phyloP scores from a whole-genome alignment of 441 rosid genomes.

The Mallotus japonicus region DNA sequence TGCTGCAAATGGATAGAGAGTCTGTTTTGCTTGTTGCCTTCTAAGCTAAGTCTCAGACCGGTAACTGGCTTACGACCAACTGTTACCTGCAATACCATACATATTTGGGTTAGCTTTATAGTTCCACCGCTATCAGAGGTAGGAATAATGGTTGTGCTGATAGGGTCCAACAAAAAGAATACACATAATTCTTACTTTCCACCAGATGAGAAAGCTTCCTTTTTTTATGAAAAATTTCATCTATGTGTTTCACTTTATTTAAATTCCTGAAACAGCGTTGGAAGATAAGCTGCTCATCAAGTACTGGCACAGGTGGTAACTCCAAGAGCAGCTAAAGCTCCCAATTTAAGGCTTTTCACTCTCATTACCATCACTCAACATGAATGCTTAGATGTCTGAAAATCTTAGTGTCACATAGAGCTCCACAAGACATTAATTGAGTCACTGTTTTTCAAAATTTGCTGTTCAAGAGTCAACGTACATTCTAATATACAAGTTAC shows the following conservation, averaged over 20 bases:
- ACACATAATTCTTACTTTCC: background rate
- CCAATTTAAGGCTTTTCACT: background rate
- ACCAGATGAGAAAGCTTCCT: background rate
- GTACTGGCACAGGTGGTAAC: background rate
- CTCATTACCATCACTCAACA: background rate
- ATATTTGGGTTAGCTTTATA: conserved; percentile 9
- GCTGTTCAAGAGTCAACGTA: too few species aligned
- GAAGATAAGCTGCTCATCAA: background rate
- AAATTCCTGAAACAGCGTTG: conserved; percentile 2
- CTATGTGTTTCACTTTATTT: background rate
- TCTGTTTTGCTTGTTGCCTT: conserved; percentile 60
- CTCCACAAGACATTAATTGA: background rate
- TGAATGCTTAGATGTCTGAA: background rate
- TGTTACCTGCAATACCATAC: conserved; percentile 43
- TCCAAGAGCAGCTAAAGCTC: background rate
- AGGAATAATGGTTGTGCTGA: background rate
- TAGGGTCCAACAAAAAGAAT: background rate
- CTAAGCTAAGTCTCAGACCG: conserved; percentile 54
- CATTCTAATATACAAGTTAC: too few species aligned
- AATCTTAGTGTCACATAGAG: background rate
- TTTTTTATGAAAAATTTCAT: background rate
- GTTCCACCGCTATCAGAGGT: background rate
- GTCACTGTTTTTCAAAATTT: too few species aligned
- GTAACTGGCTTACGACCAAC: conserved; percentile 77
- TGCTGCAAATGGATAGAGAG: conserved; percentile 59